Evolutionary conservation across 2,329 filamentous ascomycete genomes (phyloP), one percentile per base, ranked within the genome.

Genomic region (Neocucurbitaria cava): DNA sequence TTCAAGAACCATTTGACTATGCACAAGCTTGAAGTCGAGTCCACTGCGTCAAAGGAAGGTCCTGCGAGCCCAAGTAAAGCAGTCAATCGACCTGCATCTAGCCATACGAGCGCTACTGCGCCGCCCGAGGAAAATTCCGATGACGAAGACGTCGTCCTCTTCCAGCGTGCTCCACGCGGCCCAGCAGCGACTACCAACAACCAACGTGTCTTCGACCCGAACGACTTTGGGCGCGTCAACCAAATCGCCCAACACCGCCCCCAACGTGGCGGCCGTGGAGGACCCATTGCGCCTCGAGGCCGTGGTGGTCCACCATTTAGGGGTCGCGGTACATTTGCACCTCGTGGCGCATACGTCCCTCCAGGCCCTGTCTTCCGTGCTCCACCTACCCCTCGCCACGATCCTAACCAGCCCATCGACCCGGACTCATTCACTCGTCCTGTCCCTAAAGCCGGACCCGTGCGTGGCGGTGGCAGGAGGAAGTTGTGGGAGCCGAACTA

Each of bases 151-250:
- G 72, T 72, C 10, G 70, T 77, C 3, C 65, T 77, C 30, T 68
- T 77, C 52, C 75, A 76, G 59, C 71, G 71, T 40, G 69, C 66
- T 21, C 74, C 74, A 7, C 71, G 71, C 24, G 74, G 72, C 40
- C 72, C 73, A 13, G 66, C 73, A 8, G 62, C 66, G 7, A 58
- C 58, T 21, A 65, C 62, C 8, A 67, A 58, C 46, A 65, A 58
- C 24, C 69, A 72, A 56, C 72, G 67, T n/a, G 71, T 81, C 36
- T 76, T 78, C 52, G 80, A 82, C 54, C 80, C 80, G 7, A 79
- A 82, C 56, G 76, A 79, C 18, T 82, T 82, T 58, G 76, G 70
- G n/a, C 76, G 79, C 44, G 62, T 70, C 15, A 69, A 58, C 17
- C 66, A 73, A 18, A 62, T 70, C 15, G 68, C 56, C 17, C 66